Conservation (phyloP, 345 rosid species). For the Dipteronia sinensis region DNA sequence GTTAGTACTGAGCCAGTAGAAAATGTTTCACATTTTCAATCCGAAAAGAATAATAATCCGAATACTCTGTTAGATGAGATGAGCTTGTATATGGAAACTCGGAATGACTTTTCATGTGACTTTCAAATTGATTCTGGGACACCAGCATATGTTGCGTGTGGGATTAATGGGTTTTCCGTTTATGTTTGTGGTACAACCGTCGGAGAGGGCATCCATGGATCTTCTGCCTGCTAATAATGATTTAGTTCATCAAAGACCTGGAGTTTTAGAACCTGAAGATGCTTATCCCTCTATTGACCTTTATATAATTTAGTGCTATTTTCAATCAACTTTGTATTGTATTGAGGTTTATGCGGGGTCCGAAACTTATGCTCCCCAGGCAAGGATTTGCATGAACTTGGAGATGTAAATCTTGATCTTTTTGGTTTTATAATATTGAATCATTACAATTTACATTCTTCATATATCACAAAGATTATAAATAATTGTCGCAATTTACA, state of each 20-base stretch:
- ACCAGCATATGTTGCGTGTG: conserved; percentile 90
- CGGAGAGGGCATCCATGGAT: conserved; percentile 46
- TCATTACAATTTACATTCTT: no score
- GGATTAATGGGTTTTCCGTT: conserved; percentile 98
- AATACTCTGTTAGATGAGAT: conserved; percentile 68
- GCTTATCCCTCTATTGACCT: conserved; percentile 14
- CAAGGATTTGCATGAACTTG: no score
- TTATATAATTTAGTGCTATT: neutral
- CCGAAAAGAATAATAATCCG: conserved; percentile 33
- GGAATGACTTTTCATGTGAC: conserved; percentile 68
- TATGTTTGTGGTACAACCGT: conserved; percentile 90
- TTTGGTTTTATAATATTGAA: no score
- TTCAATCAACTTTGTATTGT: no score
- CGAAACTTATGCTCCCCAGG: no score
- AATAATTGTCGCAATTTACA: no score
- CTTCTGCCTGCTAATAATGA: conserved; percentile 26
- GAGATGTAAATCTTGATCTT: no score
- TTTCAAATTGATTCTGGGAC: conserved; percentile 91
- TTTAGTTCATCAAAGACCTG: conserved; percentile 22
- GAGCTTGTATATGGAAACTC: conserved; percentile 81
- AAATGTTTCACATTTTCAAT: no score
- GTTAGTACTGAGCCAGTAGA: no score
- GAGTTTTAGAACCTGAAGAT: conserved; percentile 19
- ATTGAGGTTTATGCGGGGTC: no score
- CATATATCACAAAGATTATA: no score